Conservation (phyloP, 2,329 filamentous ascomycete species). For the Ceratocystis cubensis region DNA sequence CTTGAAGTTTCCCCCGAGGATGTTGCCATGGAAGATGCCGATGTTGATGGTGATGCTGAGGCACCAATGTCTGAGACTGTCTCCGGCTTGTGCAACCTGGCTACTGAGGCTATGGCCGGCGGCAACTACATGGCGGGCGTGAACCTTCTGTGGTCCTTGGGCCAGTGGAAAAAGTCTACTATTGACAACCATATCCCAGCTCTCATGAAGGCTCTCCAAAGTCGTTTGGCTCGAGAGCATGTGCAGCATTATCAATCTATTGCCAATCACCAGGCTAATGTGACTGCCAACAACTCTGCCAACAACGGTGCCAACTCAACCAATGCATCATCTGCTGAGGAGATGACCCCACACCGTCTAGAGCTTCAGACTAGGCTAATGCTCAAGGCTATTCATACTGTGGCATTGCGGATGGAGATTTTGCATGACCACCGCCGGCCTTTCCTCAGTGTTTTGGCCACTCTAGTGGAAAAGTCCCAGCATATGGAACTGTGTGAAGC, state of each 20-base stretch:
- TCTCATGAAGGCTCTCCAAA: constrained; percentile 86
- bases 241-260: constrained; percentile 59
- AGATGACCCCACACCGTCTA: constrained; percentile 62
- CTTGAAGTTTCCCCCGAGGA: constrained; percentile 79
- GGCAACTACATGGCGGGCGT: constrained; percentile 76
- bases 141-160: constrained; percentile 86
- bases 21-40: constrained; percentile 55
- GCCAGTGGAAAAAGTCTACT: constrained; percentile 68
- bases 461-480: constrained; percentile 86
- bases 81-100: constrained; percentile 68
- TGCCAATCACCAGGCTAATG: constrained; percentile 39
- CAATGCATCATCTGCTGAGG: constrained; percentile 26
- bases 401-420: constrained; percentile 81
- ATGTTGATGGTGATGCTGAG: constrained; percentile 74
- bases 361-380: constrained; percentile 85
- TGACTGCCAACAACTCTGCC: constrained; percentile 33
- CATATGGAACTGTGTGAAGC: constrained; percentile 80
- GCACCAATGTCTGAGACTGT: constrained; percentile 77
- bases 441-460: constrained; percentile 88
- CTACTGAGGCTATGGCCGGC: constrained; percentile 73
- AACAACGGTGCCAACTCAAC: constrained; percentile 29
- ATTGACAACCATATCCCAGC: constrained; percentile 80
- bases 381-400: constrained; percentile 88
- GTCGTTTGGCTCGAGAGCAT: constrained; percentile 86
- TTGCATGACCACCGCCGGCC: constrained; percentile 82